Base-by-base conservation (phyloP, 2,329 filamentous ascomycete species). In the Mariannaea elegans region DNA sequence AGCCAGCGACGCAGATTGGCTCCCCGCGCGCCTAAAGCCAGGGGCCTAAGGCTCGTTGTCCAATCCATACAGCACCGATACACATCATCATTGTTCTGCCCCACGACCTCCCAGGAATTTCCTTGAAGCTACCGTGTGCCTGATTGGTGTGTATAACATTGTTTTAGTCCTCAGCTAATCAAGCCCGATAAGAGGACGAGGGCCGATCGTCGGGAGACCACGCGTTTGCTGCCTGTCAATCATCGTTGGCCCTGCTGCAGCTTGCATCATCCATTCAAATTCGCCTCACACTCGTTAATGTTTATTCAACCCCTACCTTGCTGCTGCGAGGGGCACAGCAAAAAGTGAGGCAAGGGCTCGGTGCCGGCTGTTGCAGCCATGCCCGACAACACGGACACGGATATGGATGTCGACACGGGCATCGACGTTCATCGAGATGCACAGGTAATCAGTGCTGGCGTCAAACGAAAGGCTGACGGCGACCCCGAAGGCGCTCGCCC, bases 401-500 rank as follows among this genome's bases (percentile, higher is more conserved):
- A 69, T 34, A 46, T 62, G 48, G 59, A 65, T 4, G 56, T 67
- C 41, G 39, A 42, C 21, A 23, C 51, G 13, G 36, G 48, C 21
- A 38, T 49, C 13, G 45, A 54, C 16, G 38, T 59, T 14, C 48
- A 60, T 46, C 58, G 21, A n/a, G 54, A 52, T 52, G 18, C 54
- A 47, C 50, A 38, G 9, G 32, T 45, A 34, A 49, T 49, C 10
- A 65, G 56, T 39, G 23, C 29, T n/a, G 82, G 82, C 51, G 77
- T 73, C 56, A 86, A 86, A 73, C 76, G 83, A 42, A 86, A 85
- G 66, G 81, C 80, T 2, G 76, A 80, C 13, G 73, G 72, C 7
- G 65, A 72, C 13, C 69, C 64, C 19, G 73, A 76, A 12, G 76
- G 75, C n/a, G 70, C 75, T 55, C 77, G 74, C 38, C 77, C 77